Evolutionary conservation across 2,329 filamentous ascomycete species (phyloP), one percentile per base, ranked within the genome.

Genomic region (Emericellopsis cladophorae): DNA sequence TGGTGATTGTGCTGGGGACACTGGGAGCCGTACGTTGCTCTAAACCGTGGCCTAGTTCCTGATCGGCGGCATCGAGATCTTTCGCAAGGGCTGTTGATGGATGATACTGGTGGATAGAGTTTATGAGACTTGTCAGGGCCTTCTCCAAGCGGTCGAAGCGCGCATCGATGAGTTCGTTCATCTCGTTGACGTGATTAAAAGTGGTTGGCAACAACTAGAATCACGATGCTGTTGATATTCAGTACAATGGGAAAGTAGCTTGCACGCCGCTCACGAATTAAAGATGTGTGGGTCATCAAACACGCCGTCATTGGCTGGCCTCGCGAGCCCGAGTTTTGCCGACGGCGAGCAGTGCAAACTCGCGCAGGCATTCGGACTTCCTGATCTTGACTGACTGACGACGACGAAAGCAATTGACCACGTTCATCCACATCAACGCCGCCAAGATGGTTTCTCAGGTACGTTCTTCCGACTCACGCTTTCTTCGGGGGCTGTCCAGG

Each of bases 81-180:
- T 74, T 66, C 6, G 81, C 83, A 22, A 80, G 75, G 31, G 68
- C 60, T 5, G 74, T 65, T 7, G 81, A 84, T 0, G 86, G 85
- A 52, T 88, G 86, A 61, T 89, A 90, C 48, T 86, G 84, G 6
- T 84, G 72, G 46, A 93, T 82, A 1, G 84, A 89, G 56, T 88
- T 83, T 49, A 88, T 80, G 29, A 93, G 67, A 23, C 67, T 76
- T 11, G 74, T 71, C 16, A 93, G 66, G 1, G 78, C 76, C 51
- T 72, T 75, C 51, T 84, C 80, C 24, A 84, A 65, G 38, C 76
- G 74, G 54, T 81, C 75, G 45, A 84, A 81, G 50, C 73, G 76
- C 36, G 53, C 56, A 46, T 82, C 76, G 7, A 84, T 68, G 38
- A 71, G 62, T 37, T 68, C 68, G 48, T 84, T 74, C 80, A 84